These are phyloP conservation scores for Podila clonocystis DNA, from an alignment of 192 early-diverging fungal genomes.

Conservation along the genomic window DNA sequence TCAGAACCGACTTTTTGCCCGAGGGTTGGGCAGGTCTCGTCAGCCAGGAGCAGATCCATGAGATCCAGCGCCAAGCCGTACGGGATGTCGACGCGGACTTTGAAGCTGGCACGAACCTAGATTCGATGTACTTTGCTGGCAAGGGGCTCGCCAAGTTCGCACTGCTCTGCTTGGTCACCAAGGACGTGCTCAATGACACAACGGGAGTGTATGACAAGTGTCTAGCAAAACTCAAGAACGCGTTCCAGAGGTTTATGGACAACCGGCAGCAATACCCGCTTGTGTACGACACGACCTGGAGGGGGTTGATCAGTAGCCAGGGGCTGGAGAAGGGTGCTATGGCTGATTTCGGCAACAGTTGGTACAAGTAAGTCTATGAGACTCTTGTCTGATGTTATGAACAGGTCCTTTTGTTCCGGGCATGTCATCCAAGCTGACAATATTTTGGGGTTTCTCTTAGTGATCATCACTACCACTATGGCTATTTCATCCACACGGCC, in stretches of 20 bases:
- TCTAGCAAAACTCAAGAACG: slow-evolving; percentile 21
- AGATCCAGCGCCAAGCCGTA: slow-evolving; percentile 24
- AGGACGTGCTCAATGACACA: slow-evolving; percentile 30
- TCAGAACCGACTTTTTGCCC: slow-evolving; percentile 23
- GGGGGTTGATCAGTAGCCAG: slow-evolving; percentile 30
- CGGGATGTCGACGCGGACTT: slow-evolving; percentile 18
- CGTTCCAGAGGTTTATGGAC: slow-evolving; percentile 27
- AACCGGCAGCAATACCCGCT: slow-evolving; percentile 34
- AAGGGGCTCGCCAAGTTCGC: slow-evolving; percentile 49
- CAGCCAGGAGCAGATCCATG: slow-evolving; percentile 6
- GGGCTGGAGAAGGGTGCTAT: slow-evolving; percentile 21
- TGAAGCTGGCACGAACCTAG: slow-evolving; percentile 14
- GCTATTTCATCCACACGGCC: slow-evolving; percentile 46
- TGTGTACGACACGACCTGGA: slow-evolving; percentile 42
- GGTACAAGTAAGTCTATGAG: slow-evolving; percentile 50
- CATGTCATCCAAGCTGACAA: no score
- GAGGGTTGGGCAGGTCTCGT: slow-evolving; percentile 12
- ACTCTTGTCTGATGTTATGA: neutral
- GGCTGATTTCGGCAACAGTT: slow-evolving; percentile 46
- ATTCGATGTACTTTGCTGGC: slow-evolving; percentile 51
- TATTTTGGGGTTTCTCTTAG: slow-evolving; percentile 1
- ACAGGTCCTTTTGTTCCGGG: neutral
- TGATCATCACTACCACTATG: slow-evolving; percentile 52
- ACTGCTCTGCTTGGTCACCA: slow-evolving; percentile 23
- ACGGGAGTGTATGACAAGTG: slow-evolving; percentile 10